Evolutionary conservation across 306 rosid species (phyloP), one percentile per base, ranked within the genome.

Genomic region (Cucumis hystrix): DNA sequence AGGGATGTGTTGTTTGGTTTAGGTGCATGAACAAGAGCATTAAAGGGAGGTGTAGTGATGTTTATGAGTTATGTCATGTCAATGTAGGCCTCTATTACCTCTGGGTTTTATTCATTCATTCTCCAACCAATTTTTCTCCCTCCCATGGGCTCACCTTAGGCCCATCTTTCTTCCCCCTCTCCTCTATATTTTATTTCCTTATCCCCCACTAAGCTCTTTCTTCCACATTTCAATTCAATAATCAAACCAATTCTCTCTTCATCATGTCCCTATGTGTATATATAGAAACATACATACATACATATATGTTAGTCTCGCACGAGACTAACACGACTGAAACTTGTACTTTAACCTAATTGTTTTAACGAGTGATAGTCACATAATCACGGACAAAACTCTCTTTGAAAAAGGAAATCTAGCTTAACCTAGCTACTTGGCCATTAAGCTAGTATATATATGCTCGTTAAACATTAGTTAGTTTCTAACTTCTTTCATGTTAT

Each of bases 21-120:
- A 71, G 76, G 9, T 71, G 76, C 76, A 71, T 71, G 76, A 71
- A 71, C 76, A 49, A 45, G 60, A 71, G 28, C 76, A 23, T 49
- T 71, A 30, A 68, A 68, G 74, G 52, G n/a, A 23, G 20, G 7
- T 70, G 58, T 71, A 40, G 76, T 47, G 13, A 10, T 71, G 76
- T 71, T 20, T 49, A 23, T 71, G 59, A 71, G 7, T 71, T 71
- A 23, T 71, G 76, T 49, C 76, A 8, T 71, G 15, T 49, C 76
- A 71, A 25, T 28, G 76, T 71, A 71, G 60, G 60, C 15, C 76
- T 71, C 41, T 49, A 0, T 71, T 3, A 28, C 37, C 56, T 68
- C 56, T 68, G 1, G 74, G 74, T 43, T 68, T 68, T 68, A 17
- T 55, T 18, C 57, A 17, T 55, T 18, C 57, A 20, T 12, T 21